Percentiles rank a stretch among this genome's conserved stretches.
Evolutionary conservation across 371 early-diverging fungal genomes (phyloP).

Genomic region (Mortierella sp.): DNA sequence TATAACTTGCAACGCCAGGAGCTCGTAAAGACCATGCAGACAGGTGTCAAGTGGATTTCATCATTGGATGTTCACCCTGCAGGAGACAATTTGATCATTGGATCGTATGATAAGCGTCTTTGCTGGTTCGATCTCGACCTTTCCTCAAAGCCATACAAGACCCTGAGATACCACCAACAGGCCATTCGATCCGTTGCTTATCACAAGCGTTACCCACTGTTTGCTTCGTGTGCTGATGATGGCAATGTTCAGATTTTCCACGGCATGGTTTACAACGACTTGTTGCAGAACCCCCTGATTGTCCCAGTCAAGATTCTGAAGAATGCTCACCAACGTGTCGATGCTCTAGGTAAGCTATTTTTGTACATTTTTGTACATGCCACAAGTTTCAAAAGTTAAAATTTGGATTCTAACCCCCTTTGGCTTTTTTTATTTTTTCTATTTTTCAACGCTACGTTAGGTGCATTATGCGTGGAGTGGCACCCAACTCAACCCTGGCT

Average conservation of each 20-base stretch:
- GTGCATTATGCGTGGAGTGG: constrained; percentile 88
- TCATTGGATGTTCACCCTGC: constrained; percentile 93
- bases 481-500: constrained; percentile 98
- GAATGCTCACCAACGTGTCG: constrained; percentile 79
- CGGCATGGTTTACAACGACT: constrained; percentile 95
- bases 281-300: constrained; percentile 95
- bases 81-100: constrained; percentile 95
- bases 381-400: neutral
- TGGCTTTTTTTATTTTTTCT: neutral
- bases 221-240: constrained; percentile 95
- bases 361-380: neutral
- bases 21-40: constrained; percentile 82
- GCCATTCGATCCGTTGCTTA: constrained; percentile 92
- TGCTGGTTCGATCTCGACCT: constrained; percentile 98
- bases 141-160: constrained; percentile 91
- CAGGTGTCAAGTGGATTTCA: constrained; percentile 95
- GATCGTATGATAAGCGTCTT: constrained; percentile 93
- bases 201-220: constrained; percentile 92
- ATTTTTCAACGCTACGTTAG: constrained; percentile 44
- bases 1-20: constrained; percentile 93
- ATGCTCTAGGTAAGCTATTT: constrained; percentile 71
- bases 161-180: constrained; percentile 88
- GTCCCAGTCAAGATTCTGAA: constrained; percentile 96
- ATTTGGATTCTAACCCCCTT: neutral
- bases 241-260: constrained; percentile 95